Conservation (phyloP, 2,329 filamentous ascomycete genomes). For the Monosporascus sp. region DNA sequence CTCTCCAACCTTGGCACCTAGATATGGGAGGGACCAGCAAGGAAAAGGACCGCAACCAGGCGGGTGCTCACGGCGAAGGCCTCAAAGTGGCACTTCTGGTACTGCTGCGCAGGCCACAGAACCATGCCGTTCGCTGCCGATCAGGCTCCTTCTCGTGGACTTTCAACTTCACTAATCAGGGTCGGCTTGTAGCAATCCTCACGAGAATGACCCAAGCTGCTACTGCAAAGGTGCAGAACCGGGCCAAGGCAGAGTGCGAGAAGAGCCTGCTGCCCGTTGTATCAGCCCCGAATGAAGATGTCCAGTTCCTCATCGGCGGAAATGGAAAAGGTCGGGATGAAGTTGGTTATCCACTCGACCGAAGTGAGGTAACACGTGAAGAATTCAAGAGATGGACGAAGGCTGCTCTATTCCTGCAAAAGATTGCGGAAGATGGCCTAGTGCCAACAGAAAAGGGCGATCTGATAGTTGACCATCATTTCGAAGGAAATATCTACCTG, state of each 20-base stretch:
- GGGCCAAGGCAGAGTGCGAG: slow-evolving; percentile 1
- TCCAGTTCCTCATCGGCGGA: slow-evolving; percentile 20
- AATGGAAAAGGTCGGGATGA: slow-evolving; percentile 6
- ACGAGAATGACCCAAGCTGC: slow-evolving; percentile 6
- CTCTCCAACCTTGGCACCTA: slow-evolving; percentile 25
- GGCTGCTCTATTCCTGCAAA: slow-evolving; percentile 16
- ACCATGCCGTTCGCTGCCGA: slow-evolving; percentile 22
- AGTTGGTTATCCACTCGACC: not conserved
- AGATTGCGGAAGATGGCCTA: not conserved
- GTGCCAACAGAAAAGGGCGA: slow-evolving; percentile 12
- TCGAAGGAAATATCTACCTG: slow-evolving; percentile 20
- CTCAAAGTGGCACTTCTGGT: slow-evolving; percentile 27
- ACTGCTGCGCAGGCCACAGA: slow-evolving; percentile 21
- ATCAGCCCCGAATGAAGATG: slow-evolving; percentile 5
- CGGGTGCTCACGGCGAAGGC: slow-evolving; percentile 27
- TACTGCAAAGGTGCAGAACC: not conserved
- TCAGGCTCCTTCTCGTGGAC: slow-evolving; percentile 23
- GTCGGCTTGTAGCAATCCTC: slow-evolving; percentile 13
- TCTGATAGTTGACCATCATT: slow-evolving; percentile 11
- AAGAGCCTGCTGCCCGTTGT: slow-evolving; percentile 10
- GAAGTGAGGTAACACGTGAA: slow-evolving; percentile 3
- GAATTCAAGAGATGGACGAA: slow-evolving; percentile 15
- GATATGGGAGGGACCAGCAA: slow-evolving; percentile 25
- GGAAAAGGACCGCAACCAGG: slow-evolving; percentile 11
- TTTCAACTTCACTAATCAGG: slow-evolving; percentile 24